phyloP scores from a whole-genome alignment of 345 rosid species.

The Pseudoturritis turrita region DNA sequence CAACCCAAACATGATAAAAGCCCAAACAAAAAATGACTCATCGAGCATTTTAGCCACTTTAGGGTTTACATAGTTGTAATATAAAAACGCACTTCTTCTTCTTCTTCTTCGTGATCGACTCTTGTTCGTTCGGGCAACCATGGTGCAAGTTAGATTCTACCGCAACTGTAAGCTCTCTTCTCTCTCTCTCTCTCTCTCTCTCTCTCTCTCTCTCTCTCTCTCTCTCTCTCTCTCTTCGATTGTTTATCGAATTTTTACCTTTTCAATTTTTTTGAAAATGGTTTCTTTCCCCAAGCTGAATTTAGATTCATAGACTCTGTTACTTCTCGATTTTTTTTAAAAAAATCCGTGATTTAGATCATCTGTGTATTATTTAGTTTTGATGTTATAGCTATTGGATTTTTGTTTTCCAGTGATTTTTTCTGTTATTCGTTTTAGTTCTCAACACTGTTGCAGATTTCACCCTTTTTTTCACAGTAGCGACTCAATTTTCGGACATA shows the following conservation, averaged over 20 bases:
- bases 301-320: background rate
- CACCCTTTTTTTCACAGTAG: background rate
- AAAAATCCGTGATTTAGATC: background rate
- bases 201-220: too few species aligned
- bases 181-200: too few species aligned
- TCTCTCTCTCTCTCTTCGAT: background rate
- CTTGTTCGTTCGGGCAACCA: constrained; percentile 5
- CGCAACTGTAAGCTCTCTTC: constrained; percentile 38
- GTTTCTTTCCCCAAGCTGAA: background rate
- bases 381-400: background rate
- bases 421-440: background rate
- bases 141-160: constrained; percentile 42
- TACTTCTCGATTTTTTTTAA: background rate
- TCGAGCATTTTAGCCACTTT: background rate
- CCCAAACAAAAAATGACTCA: background rate
- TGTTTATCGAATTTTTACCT: background rate
- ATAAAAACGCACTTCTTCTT: background rate
- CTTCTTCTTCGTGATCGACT: constrained; percentile 7
- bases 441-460: background rate
- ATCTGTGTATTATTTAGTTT: background rate
- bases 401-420: too few species aligned
- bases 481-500: background rate
- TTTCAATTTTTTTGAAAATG: background rate
- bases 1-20: background rate
- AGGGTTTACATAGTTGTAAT: constrained; percentile 11